A percentile compares a stretch with the other conserved stretches of the same genome.
phyloP scores from a whole-genome alignment of 805 yeast species.

The Metschnikowia koreensis region DNA sequence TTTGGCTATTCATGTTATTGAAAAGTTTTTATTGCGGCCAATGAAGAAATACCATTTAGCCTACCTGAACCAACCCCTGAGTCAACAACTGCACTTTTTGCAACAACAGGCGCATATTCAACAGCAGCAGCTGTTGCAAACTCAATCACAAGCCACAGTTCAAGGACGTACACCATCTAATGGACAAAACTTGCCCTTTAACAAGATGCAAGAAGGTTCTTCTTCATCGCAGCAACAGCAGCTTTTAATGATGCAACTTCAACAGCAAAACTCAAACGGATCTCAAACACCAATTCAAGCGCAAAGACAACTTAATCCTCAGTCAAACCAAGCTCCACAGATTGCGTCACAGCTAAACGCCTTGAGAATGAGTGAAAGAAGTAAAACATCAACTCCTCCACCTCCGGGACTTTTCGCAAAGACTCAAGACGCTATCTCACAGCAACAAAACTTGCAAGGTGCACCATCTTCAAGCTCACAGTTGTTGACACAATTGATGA shows the following conservation, averaged over 20 bases:
- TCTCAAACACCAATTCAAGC: constrained; percentile 1
- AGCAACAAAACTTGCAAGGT: constrained; percentile 10
- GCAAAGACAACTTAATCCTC: constrained; percentile 1
- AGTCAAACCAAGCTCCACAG: constrained; percentile 11
- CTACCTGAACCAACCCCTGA: constrained; percentile 42
- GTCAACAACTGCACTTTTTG: constrained; percentile 26
- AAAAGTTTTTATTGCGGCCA: constrained; percentile 39
- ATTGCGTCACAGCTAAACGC: constrained; percentile 24
- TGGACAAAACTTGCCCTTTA: constrained; percentile 1
- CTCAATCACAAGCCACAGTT: constrained; percentile 19
- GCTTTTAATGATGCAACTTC: constrained; percentile 15
- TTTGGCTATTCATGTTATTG: constrained; percentile 41
- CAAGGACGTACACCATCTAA: constrained; percentile 2
- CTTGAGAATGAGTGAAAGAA: constrained; percentile 32
- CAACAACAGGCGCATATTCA: constrained; percentile 33
- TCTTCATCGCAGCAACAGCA: constrained; percentile 10
- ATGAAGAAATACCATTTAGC: constrained; percentile 46
- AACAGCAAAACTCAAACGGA: constrained; percentile 10
- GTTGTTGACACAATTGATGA: constrained; percentile 78
- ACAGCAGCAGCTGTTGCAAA: constrained; percentile 23
- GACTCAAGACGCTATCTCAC: constrained; percentile 12
- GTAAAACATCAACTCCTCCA: constrained; percentile 55
- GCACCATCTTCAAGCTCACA: constrained; percentile 65
- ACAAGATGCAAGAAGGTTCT: background rate
- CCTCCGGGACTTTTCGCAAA: constrained; percentile 65